A percentile compares a stretch with the other conserved stretches of the same genome.
Evolutionary conservation across 495 filamentous ascomycete species (phyloP).

Genomic region (Penicillium maclennaniae): DNA sequence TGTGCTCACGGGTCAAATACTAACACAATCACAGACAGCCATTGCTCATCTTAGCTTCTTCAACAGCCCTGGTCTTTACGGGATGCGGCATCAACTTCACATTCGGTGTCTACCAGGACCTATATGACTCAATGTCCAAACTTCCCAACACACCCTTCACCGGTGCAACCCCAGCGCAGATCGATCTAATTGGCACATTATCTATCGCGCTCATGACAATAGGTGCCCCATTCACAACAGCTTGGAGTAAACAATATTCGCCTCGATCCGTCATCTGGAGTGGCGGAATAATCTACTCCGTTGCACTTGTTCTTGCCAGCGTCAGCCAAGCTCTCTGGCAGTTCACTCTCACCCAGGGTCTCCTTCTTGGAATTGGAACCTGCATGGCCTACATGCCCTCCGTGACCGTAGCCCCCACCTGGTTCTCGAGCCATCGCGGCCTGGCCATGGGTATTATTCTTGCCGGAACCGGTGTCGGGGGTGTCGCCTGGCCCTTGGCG

Average conservation of each 20-base stretch:
- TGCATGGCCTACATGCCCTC: conserved; percentile 39
- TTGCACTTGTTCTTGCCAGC: conserved; percentile 30
- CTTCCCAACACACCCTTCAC: conserved; percentile 31
- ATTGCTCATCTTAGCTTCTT: conserved; percentile 25
- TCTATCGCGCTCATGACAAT: conserved; percentile 43
- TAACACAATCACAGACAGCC: conserved; percentile 14
- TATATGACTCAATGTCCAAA: conserved; percentile 38
- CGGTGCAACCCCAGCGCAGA: conserved; percentile 35
- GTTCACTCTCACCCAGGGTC: conserved; percentile 38
- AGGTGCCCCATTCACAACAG: conserved; percentile 34
- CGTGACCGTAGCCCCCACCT: conserved; percentile 35
- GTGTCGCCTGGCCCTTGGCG: conserved; percentile 34
- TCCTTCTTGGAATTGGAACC: conserved; percentile 32
- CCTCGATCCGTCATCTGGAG: conserved; percentile 29
- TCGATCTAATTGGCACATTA: conserved; percentile 44
- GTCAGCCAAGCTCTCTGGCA: conserved; percentile 39
- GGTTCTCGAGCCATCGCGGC: conserved; percentile 30
- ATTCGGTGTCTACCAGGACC: conserved; percentile 45
- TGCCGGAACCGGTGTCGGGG: conserved; percentile 33
- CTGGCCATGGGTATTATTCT: conserved; percentile 40
- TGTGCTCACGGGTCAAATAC: not conserved
- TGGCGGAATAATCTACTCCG: conserved; percentile 29
- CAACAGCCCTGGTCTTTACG: conserved; percentile 35
- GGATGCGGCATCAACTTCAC: conserved; percentile 43
- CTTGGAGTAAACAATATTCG: conserved; percentile 34